A percentile compares a stretch with the other conserved stretches of the same genome.
Conservation (phyloP, 2,329 filamentous ascomycete genomes). For the Seiridium cupressi region DNA sequence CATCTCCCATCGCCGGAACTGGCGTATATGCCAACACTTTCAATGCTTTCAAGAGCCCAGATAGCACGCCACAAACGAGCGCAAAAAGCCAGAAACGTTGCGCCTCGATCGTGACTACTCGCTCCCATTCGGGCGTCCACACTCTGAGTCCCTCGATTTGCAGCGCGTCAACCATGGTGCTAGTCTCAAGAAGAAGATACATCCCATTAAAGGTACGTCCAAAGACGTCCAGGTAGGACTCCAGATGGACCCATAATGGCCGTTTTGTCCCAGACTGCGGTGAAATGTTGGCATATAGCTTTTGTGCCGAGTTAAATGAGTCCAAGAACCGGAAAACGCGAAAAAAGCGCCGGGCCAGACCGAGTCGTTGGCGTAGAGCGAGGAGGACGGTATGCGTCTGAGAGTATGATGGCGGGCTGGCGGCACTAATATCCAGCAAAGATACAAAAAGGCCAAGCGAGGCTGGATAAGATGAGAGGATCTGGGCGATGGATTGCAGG, state of each 20-base stretch:
- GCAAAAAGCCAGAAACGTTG: slow-evolving; percentile 71
- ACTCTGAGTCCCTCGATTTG: slow-evolving; percentile 42
- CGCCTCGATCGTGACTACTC: slow-evolving; percentile 53
- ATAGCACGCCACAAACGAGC: slow-evolving; percentile 49
- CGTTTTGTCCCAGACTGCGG: slow-evolving; percentile 1
- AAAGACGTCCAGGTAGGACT: slow-evolving; percentile 51
- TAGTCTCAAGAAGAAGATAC: slow-evolving; percentile 66
- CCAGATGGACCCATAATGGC: slow-evolving; percentile 20
- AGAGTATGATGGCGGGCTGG: slow-evolving; percentile 18
- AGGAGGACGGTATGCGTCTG: slow-evolving; percentile 29
- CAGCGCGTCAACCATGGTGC: slow-evolving; percentile 56
- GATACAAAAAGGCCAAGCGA: slow-evolving; percentile 34
- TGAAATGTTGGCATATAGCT: slow-evolving; percentile 29
- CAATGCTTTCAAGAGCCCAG: slow-evolving; percentile 40
- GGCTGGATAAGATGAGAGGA: slow-evolving; percentile 44
- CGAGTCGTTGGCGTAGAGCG: slow-evolving; percentile 39
- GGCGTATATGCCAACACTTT: slow-evolving; percentile 33
- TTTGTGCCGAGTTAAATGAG: slow-evolving; percentile 51
- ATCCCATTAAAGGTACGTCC: slow-evolving; percentile 61
- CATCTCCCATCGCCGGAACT: slow-evolving; percentile 29
- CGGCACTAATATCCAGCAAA: slow-evolving; percentile 13
- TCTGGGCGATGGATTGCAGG: slow-evolving; percentile 49
- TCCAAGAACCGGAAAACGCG: slow-evolving; percentile 68
- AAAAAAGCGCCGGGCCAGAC: slow-evolving; percentile 58
- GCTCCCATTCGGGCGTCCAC: slow-evolving; percentile 49